These are phyloP conservation scores for Helicostylum pulchrum DNA, from an alignment of 192 early-diverging fungal genomes.

Conservation along the genomic window DNA sequence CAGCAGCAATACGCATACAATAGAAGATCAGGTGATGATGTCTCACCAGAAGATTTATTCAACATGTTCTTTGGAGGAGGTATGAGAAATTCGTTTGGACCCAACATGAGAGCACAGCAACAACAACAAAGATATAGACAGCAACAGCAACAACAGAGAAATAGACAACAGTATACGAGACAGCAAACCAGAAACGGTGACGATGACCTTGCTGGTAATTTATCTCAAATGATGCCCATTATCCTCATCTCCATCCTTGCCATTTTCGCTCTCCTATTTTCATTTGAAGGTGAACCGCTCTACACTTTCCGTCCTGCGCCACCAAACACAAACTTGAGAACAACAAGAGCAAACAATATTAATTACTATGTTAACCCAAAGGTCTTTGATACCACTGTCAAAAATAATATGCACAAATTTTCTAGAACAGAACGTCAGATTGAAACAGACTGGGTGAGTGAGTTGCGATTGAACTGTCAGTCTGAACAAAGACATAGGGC, in stretches of 20 bases:
- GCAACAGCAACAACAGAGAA: constrained; percentile 42
- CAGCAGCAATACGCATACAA: constrained; percentile 14
- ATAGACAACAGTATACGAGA: too few species aligned
- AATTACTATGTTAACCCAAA: constrained; percentile 75
- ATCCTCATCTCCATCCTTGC: constrained; percentile 72
- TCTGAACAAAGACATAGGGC: constrained; percentile 62
- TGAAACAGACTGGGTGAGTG: constrained; percentile 64
- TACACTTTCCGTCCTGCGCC: constrained; percentile 60
- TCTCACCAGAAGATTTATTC: constrained; percentile 89
- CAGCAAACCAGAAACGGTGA: constrained; percentile 17
- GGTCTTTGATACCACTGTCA: constrained; percentile 35
- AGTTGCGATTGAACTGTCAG: constrained; percentile 61
- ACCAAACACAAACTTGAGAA: constrained; percentile 45
- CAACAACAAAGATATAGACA: constrained; percentile 25
- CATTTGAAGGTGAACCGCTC: constrained; percentile 39
- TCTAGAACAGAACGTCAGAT: constrained; percentile 69
- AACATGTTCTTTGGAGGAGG: constrained; percentile 91
- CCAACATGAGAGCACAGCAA: constrained; percentile 13
- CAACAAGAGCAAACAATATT: constrained; percentile 58
- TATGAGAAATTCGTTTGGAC: constrained; percentile 29
- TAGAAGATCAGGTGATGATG: constrained; percentile 54
- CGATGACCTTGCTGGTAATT: neutral
- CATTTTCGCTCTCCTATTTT: constrained; percentile 61
- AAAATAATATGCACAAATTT: constrained; percentile 45
- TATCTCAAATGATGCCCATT: constrained; percentile 38